phyloP scores from a whole-genome alignment of 1,139 yeast species.

The Nadsonia starkeyi-henricii region DNA sequence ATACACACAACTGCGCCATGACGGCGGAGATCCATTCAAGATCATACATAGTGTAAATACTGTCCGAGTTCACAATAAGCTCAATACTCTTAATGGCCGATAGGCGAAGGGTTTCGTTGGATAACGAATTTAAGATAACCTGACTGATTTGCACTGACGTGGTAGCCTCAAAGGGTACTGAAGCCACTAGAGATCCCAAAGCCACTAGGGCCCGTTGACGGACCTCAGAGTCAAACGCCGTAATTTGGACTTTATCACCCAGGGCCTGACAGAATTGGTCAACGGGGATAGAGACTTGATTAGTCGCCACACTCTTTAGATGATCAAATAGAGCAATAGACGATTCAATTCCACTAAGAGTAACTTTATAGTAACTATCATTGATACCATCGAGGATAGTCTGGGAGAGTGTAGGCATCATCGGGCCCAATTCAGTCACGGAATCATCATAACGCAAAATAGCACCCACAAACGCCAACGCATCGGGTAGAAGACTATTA shows the following conservation, averaged over 20 bases:
- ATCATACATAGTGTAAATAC: conserved; percentile 2
- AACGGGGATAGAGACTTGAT: not conserved
- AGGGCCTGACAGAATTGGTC: conserved; percentile 16
- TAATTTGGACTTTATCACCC: conserved; percentile 27
- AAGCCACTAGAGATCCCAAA: conserved; percentile 23
- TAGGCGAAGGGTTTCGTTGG: conserved; percentile 20
- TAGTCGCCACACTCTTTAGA: conserved; percentile 7
- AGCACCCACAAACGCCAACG: not conserved
- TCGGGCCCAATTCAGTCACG: not conserved
- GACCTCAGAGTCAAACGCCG: conserved; percentile 37
- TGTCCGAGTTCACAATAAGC: conserved; percentile 9
- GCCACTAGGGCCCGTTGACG: conserved; percentile 33
- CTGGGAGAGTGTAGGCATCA: not conserved
- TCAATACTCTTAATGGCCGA: conserved; percentile 17
- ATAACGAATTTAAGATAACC: conserved; percentile 15
- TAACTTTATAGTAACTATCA: conserved; percentile 36
- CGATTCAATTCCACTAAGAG: conserved; percentile 37
- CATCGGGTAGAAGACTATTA: not conserved
- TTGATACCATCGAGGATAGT: conserved; percentile 31
- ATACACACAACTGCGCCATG: conserved; percentile 11
- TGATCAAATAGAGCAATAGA: conserved; percentile 26
- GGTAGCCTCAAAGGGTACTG: conserved; percentile 8
- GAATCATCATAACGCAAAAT: not conserved
- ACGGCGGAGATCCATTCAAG: conserved; percentile 13
- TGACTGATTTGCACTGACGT: conserved; percentile 9